Conservation (phyloP, 2,329 filamentous ascomycete species). For the Zymoseptoria passerinii region DNA sequence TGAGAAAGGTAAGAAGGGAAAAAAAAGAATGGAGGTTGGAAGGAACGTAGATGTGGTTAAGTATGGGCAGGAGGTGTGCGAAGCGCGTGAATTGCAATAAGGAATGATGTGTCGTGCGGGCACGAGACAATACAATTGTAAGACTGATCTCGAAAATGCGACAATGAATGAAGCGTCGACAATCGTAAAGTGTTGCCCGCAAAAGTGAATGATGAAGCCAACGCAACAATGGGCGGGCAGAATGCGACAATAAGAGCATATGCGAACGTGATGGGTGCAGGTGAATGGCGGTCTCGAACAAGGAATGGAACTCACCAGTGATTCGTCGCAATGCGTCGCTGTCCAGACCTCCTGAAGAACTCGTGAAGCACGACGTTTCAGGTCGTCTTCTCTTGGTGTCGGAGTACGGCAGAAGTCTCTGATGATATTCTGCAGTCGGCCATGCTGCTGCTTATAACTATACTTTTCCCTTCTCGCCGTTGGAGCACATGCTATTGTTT, state of each 20-base stretch:
- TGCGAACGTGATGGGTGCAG: neutral
- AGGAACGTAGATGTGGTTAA: slow-evolving; percentile 1
- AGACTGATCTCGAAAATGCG: slow-evolving; percentile 5
- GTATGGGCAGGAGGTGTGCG: slow-evolving; percentile 1
- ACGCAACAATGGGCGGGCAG: slow-evolving; percentile 1
- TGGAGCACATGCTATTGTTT: slow-evolving; percentile 1
- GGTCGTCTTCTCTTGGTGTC: slow-evolving; percentile 5
- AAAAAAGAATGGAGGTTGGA: slow-evolving; percentile 1
- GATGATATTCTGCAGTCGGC: neutral
- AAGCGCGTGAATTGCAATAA: slow-evolving; percentile 4
- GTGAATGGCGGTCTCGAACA: neutral
- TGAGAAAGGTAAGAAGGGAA: neutral
- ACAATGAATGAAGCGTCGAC: slow-evolving; percentile 4
- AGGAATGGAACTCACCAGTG: slow-evolving; percentile 1
- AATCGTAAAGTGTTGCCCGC: neutral
- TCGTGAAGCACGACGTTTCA: slow-evolving; percentile 8
- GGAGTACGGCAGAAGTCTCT: slow-evolving; percentile 5
- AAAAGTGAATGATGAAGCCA: neutral
- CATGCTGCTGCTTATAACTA: slow-evolving; percentile 6
- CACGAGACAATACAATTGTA: slow-evolving; percentile 10
- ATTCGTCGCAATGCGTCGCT: slow-evolving; percentile 4
- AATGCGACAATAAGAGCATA: slow-evolving; percentile 3
- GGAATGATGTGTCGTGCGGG: slow-evolving; percentile 4
- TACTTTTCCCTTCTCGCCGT: neutral
- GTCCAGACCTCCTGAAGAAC: slow-evolving; percentile 5